These are phyloP conservation scores for Lactarius indigo DNA, from an alignment of 768 basidiomycete species.

Conservation along the genomic window DNA sequence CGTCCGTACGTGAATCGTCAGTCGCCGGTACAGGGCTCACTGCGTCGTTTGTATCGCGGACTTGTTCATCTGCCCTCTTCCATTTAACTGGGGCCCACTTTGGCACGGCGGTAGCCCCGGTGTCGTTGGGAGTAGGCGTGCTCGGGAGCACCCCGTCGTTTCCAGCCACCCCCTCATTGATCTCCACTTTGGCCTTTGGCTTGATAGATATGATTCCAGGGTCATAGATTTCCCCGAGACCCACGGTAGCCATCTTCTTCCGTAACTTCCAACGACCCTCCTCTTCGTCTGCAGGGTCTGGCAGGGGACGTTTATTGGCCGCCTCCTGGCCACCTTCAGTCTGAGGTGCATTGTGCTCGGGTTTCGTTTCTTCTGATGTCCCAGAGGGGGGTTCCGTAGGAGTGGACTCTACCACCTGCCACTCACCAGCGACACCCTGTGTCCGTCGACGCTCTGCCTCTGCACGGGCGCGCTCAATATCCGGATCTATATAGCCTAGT, in stretches of 20 bases:
- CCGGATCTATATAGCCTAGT: constrained; percentile 77
- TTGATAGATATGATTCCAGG: constrained; percentile 67
- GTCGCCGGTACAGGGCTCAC: not conserved
- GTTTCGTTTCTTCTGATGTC: constrained; percentile 15
- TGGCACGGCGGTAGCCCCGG: constrained; percentile 5
- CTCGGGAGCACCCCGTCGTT: not conserved
- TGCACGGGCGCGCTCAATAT: constrained; percentile 58
- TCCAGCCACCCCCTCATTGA: not conserved
- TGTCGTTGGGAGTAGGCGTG: constrained; percentile 1
- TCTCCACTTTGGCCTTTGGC: constrained; percentile 54
- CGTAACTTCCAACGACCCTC: constrained; percentile 60
- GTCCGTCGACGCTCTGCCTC: constrained; percentile 56
- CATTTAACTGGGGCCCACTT: constrained; percentile 26
- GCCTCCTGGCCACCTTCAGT: constrained; percentile 21
- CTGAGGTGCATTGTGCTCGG: constrained; percentile 25
- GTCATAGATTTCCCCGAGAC: constrained; percentile 80
- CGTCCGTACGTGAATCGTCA: not conserved
- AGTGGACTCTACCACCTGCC: constrained; percentile 56
- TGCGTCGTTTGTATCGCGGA: not conserved
- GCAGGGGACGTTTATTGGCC: constrained; percentile 30
- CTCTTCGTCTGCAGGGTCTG: constrained; percentile 42
- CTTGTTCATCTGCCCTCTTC: constrained; percentile 21
- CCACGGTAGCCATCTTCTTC: constrained; percentile 55
- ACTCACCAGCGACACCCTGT: constrained; percentile 73
- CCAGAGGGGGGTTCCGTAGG: constrained; percentile 28